Conservation (phyloP, 164 flowering plant genomes). For the Protea cynaroides region DNA sequence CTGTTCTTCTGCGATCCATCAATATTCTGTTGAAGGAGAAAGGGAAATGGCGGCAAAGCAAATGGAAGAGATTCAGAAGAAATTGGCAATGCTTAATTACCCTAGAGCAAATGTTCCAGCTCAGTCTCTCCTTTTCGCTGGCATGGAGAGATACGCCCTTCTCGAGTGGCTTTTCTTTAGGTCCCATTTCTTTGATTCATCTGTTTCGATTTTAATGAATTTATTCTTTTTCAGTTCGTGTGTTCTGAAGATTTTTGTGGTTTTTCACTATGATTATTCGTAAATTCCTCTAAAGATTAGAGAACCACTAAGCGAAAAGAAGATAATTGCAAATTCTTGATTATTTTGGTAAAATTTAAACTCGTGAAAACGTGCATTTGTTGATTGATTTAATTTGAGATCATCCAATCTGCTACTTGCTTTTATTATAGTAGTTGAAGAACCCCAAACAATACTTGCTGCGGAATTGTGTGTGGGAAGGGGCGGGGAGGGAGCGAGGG, state of each 20-base stretch:
- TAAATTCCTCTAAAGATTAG: neutral
- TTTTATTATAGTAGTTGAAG: no score
- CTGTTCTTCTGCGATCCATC: no score
- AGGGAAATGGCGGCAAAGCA: slow-evolving; percentile 51
- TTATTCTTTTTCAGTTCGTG: neutral
- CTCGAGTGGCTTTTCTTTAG: slow-evolving; percentile 98
- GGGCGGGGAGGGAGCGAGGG: no score
- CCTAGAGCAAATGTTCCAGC: slow-evolving; percentile 89
- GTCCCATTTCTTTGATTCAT: slow-evolving; percentile 22
- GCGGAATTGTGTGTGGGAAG: no score
- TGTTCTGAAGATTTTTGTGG: neutral
- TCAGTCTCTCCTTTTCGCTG: slow-evolving; percentile 94
- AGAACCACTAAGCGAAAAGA: no score
- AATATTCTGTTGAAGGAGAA: no score
- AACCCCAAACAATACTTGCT: no score
- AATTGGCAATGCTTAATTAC: slow-evolving; percentile 52
- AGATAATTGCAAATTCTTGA: neutral
- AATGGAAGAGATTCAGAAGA: slow-evolving; percentile 75
- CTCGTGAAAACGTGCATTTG: no score
- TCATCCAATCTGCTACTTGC: no score
- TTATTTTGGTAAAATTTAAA: neutral
- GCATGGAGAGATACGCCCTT: slow-evolving; percentile 95
- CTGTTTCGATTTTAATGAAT: neutral
- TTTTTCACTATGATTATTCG: no score
- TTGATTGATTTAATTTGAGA: no score